Base-by-base conservation (phyloP, 768 basidiomycete genomes). In the Pisolithus tinctorius region DNA sequence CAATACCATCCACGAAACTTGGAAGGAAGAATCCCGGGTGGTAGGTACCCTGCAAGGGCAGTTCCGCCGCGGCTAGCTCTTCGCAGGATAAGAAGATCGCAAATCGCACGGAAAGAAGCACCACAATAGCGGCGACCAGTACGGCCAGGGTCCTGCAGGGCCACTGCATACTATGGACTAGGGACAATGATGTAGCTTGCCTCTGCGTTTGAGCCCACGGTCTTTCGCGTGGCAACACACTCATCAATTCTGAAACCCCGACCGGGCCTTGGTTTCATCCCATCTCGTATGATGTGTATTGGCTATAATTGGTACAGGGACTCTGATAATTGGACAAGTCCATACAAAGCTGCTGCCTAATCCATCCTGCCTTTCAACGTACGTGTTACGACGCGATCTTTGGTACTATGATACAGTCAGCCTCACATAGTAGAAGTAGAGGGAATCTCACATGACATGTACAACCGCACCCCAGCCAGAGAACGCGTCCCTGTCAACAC, bases 391-490 rank as follows among this genome's bases (percentile, higher is more conserved):
- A 87, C 76, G 55, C 75, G 77, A 64, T 88, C 86, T 62, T 84
- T 83, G 39, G 85, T 87, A 50, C 86, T 88, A 52, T 41, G 37
- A 41, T 29, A 50, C 48, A 51, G 44, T 49, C 47, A 49, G 53
- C 11, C 14, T 13, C 34, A 50, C 17, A 47, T 39, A 42, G 41
- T 54, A 52, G 14, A 38, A 51, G 51, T 31, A 41, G 40, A 45
- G 36, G 36, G 10, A 16, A 36, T 73, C 91, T 78, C 68, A 95
- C 93, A 99, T 88, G 51, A 99, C 75, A 75, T 97, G 89, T 37
- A 99, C 96, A 49, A 96, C 70, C 36, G 85, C 92, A 40, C 96
- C 96, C 93, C 93, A 97, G 53, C 96, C 96, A 49, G 93, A 96
- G 67, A 82, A 91, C 20, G 95, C 93, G 70, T 98, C 96, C 44